Conservation (phyloP, 805 yeast genomes). For the Torulaspora franciscae region DNA sequence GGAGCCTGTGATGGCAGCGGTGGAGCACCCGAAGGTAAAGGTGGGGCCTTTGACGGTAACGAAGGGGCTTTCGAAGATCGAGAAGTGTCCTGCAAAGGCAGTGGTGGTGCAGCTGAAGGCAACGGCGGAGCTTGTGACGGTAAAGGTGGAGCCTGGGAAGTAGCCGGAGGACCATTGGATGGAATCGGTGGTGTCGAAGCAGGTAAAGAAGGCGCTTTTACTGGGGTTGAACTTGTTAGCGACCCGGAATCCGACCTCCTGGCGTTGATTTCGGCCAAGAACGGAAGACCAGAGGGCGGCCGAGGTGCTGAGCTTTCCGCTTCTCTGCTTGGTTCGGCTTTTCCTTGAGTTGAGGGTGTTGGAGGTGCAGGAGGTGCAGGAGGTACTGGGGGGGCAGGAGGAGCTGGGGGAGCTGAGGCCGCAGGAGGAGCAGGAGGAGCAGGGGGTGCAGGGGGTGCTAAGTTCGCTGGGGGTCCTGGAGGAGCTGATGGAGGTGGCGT, state of each 20-base stretch:
- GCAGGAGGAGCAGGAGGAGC: slow-evolving; percentile 12
- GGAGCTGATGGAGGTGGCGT: slow-evolving; percentile 15
- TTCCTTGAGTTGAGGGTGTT: slow-evolving; percentile 1
- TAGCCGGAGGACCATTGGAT: slow-evolving; percentile 15
- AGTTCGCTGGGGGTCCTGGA: no score
- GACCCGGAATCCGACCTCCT: slow-evolving; percentile 45
- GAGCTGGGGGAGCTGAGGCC: slow-evolving; percentile 20
- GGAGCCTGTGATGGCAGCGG: slow-evolving; percentile 18
- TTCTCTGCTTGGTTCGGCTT: background rate
- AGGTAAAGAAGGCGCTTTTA: slow-evolving; percentile 18
- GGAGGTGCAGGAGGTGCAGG: slow-evolving; percentile 11
- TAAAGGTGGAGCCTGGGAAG: slow-evolving; percentile 21
- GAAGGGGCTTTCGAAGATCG: slow-evolving; percentile 22
- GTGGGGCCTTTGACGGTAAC: slow-evolving; percentile 20
- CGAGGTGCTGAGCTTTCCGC: background rate
- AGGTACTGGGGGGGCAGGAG: slow-evolving; percentile 25
- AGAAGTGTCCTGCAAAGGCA: slow-evolving; percentile 23
- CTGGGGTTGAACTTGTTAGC: slow-evolving; percentile 29
- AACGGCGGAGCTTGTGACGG: slow-evolving; percentile 21
- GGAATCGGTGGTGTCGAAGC: slow-evolving; percentile 22
- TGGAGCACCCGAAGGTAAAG: slow-evolving; percentile 24
- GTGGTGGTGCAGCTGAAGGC: slow-evolving; percentile 23
- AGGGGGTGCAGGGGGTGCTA: no score
- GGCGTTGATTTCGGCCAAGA: slow-evolving; percentile 50
- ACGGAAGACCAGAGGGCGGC: slow-evolving; percentile 44